A percentile compares a stretch with the other conserved stretches of the same genome.
These are phyloP conservation scores for Skeletonema tropicum DNA, from an alignment of 108 stramenopile genomes.

Conservation along the genomic window DNA sequence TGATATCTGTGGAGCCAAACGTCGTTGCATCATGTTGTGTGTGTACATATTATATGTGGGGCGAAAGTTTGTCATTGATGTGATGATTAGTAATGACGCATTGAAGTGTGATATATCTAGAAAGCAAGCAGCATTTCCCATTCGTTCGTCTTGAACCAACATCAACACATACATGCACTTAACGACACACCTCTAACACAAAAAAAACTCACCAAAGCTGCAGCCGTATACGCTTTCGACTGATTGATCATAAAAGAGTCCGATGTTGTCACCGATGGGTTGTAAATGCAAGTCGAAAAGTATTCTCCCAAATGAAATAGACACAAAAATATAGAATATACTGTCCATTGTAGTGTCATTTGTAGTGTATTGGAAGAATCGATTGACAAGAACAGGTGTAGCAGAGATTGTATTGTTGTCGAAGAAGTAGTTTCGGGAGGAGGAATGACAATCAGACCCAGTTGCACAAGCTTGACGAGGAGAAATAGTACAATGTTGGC, in stretches of 20 bases:
- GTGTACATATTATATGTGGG: no score
- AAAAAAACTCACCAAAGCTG: slow-evolving; percentile 63
- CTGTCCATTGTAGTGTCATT: slow-evolving; percentile 69
- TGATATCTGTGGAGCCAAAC: slow-evolving; percentile 45
- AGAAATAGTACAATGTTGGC: slow-evolving; percentile 41
- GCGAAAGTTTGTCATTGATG: slow-evolving; percentile 6
- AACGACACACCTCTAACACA: background rate
- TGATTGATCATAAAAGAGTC: slow-evolving; percentile 95
- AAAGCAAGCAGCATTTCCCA: background rate
- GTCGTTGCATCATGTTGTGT: background rate
- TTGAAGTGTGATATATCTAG: background rate
- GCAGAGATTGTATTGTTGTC: slow-evolving; percentile 8
- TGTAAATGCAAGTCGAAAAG: slow-evolving; percentile 78
- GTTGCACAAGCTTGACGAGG: slow-evolving; percentile 13
- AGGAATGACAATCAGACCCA: background rate
- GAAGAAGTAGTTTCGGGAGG: slow-evolving; percentile 8
- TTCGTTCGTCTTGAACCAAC: background rate
- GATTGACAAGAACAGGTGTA: background rate
- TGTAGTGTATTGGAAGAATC: slow-evolving; percentile 14
- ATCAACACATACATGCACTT: background rate
- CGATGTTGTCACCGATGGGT: slow-evolving; percentile 63
- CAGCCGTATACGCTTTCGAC: slow-evolving; percentile 87
- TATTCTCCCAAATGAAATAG: slow-evolving; percentile 89
- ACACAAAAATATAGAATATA: slow-evolving; percentile 69
- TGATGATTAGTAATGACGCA: background rate